phyloP scores from a whole-genome alignment of 2,329 filamentous ascomycete species.

The Stagonosporopsis rhizophila region DNA sequence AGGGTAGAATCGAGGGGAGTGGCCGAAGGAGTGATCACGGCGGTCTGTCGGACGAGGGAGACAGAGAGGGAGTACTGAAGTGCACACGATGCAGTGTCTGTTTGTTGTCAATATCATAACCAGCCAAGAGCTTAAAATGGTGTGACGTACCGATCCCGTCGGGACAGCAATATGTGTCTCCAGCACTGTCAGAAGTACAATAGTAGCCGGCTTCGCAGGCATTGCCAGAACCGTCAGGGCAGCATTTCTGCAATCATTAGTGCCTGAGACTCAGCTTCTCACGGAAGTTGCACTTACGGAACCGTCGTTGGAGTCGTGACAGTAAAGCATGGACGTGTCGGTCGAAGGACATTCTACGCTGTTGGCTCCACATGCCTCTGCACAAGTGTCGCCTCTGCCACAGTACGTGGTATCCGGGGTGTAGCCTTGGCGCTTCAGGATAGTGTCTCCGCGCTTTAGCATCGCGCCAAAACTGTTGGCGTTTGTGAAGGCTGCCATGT shows the following conservation, averaged over 20 bases:
- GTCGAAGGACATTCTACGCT: slow-evolving; percentile 60
- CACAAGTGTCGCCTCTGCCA: slow-evolving; percentile 60
- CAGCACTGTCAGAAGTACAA: slow-evolving; percentile 63
- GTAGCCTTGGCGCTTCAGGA: slow-evolving; percentile 44
- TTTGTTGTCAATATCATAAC: background rate
- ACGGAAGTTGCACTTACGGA: slow-evolving; percentile 39
- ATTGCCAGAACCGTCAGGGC: slow-evolving; percentile 64
- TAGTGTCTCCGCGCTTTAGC: slow-evolving; percentile 49
- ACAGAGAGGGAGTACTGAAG: slow-evolving; percentile 58
- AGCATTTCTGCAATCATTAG: slow-evolving; percentile 56
- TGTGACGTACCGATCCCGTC: slow-evolving; percentile 51
- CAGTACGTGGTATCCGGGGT: slow-evolving; percentile 61
- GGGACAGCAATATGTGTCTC: slow-evolving; percentile 68
- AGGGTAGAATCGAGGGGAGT: slow-evolving; percentile 1
- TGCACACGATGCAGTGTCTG: slow-evolving; percentile 63
- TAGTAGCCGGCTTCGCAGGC: slow-evolving; percentile 68
- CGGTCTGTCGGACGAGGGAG: slow-evolving; percentile 57
- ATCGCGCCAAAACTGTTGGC: slow-evolving; percentile 50
- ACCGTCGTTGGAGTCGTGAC: slow-evolving; percentile 61
- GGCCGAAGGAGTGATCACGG: slow-evolving; percentile 11
- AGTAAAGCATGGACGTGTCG: slow-evolving; percentile 59
- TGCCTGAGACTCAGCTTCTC: background rate
- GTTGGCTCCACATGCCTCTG: slow-evolving; percentile 62
- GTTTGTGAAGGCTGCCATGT: slow-evolving; percentile 40
- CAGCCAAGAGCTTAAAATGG: background rate